These are phyloP conservation scores for Nannochloropsis granulata DNA, from an alignment of 108 stramenopile genomes.

Conservation along the genomic window DNA sequence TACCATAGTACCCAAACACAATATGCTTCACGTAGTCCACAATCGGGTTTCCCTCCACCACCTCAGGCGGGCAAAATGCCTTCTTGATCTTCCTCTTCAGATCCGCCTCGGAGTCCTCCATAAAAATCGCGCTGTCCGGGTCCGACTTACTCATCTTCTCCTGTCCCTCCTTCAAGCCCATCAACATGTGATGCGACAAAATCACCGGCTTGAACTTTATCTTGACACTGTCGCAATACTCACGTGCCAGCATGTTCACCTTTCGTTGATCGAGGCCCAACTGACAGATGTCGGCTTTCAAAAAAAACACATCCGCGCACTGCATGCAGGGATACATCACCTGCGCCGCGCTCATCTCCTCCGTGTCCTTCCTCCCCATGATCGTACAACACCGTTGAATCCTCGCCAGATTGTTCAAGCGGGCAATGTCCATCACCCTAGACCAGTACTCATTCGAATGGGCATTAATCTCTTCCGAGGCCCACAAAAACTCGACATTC, in stretches of 20 bases:
- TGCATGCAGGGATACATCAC: conserved; percentile 83
- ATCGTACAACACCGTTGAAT: conserved; percentile 80
- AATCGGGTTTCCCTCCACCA: conserved; percentile 62
- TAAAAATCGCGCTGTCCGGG: conserved; percentile 97
- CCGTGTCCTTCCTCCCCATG: conserved; percentile 92
- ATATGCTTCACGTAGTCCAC: conserved; percentile 90
- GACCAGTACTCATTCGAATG: conserved; percentile 60
- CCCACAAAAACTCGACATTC: conserved; percentile 97
- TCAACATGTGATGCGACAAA: conserved; percentile 48
- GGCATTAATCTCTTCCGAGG: conserved; percentile 88
- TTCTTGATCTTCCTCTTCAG: conserved; percentile 94
- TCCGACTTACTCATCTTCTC: conserved; percentile 99
- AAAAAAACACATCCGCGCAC: conserved; percentile 98
- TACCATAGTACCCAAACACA: conserved; percentile 55
- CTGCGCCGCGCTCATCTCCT: conserved; percentile 78
- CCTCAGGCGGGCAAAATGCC: conserved; percentile 86
- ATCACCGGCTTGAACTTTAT: conserved; percentile 76
- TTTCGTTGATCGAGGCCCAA: conserved; percentile 96
- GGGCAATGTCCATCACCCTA: conserved; percentile 89
- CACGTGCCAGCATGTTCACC: conserved; percentile 95
- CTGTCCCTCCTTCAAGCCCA: conserved; percentile 95
- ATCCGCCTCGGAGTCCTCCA: conserved; percentile 91
- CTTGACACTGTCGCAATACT: conserved; percentile 78
- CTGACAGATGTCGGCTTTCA: conserved; percentile 98
- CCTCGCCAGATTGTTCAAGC: conserved; percentile 39